Conservation (phyloP, 225 moss, liverwort and hornwort species). For the Straminergon stramineum region DNA sequence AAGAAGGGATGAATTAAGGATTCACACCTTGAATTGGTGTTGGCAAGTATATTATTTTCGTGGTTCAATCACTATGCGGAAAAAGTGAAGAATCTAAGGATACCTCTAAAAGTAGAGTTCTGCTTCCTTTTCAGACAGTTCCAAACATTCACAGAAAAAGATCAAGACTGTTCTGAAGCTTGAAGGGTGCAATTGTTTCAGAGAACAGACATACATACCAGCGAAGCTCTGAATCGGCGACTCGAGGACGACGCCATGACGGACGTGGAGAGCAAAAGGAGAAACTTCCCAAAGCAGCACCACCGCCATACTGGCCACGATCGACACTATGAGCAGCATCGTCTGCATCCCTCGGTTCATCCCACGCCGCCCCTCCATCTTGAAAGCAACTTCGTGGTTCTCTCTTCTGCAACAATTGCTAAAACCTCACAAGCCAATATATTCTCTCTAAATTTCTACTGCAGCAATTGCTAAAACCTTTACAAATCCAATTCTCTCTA, state of each 20-base stretch:
- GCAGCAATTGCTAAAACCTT: neutral
- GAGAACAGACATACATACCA: neutral
- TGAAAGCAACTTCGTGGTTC: neutral
- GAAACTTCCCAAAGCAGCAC: slow-evolving; percentile 26
- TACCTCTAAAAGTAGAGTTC: neutral
- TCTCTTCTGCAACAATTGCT: neutral
- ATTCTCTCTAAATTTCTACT: neutral
- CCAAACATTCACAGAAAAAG: neutral
- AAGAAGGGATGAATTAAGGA: neutral
- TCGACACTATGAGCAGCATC: slow-evolving; percentile 13
- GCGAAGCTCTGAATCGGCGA: neutral
- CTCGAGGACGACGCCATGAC: neutral
- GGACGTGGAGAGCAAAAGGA: neutral
- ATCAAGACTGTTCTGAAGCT: neutral
- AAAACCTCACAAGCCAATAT: too few species aligned
- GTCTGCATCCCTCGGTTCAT: neutral
- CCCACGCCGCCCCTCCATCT: neutral
- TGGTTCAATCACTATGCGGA: neutral
- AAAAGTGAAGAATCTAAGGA: neutral
- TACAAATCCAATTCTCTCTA: neutral
- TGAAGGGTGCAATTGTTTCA: neutral
- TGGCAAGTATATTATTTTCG: neutral
- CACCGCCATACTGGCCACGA: slow-evolving; percentile 16
- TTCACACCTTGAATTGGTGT: neutral
- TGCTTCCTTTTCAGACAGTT: neutral